Percentiles rank a stretch among this genome's conserved stretches.
phyloP scores from a whole-genome alignment of 306 rosid genomes.

The Inga oerstediana region DNA sequence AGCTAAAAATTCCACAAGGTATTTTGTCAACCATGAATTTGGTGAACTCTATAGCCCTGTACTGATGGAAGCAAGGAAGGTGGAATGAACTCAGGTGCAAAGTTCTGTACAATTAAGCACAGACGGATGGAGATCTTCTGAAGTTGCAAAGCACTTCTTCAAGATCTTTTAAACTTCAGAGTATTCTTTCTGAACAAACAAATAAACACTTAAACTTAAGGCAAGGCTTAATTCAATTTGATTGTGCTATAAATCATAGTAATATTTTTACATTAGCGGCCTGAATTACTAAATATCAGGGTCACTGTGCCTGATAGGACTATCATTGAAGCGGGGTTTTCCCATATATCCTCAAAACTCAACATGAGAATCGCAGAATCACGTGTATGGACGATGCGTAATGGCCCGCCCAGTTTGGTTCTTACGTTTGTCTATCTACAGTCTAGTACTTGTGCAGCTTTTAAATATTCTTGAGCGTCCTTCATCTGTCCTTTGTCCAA shows the following conservation, averaged over 20 bases:
- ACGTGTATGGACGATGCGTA: neutral
- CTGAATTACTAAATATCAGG: neutral
- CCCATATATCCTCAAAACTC: neutral
- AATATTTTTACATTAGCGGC: neutral
- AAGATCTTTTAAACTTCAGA: neutral
- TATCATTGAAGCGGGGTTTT: neutral
- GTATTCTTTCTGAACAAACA: neutral
- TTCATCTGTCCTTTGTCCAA: neutral
- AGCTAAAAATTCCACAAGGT: neutral
- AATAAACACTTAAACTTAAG: neutral
- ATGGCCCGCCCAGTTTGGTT: neutral
- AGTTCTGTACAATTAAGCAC: neutral
- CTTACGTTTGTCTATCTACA: neutral
- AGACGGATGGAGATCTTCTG: neutral
- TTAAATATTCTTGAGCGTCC: neutral
- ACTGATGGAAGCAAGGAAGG: neutral
- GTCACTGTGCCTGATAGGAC: neutral
- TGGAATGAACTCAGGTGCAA: neutral
- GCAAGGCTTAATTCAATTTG: neutral
- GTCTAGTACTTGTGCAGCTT: neutral
- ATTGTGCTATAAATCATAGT: neutral
- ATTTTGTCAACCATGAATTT: neutral
- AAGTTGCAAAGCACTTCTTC: neutral
- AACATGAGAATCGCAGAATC: neutral
- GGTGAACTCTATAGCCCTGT: neutral